These are phyloP conservation scores for Pythium phragmiticola DNA, from an alignment of 352 stramenopile genomes.

Conservation along the genomic window DNA sequence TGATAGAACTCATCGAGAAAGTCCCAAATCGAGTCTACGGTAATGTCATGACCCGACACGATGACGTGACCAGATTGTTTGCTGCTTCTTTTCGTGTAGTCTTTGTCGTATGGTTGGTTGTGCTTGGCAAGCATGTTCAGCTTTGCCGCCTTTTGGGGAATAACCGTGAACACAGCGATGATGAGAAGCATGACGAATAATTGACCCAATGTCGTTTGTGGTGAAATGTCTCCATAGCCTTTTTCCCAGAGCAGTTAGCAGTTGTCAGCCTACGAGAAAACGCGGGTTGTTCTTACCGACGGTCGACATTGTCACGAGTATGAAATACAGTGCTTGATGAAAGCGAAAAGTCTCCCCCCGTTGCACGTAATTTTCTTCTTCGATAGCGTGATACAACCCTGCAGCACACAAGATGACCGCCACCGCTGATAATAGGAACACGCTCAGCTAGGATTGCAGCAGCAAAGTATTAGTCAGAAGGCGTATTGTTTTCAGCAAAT, in stretches of 20 bases:
- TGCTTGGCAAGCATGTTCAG: conserved; percentile 61
- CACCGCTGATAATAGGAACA: conserved; percentile 65
- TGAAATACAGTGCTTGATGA: conserved; percentile 72
- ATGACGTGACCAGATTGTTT: conserved; percentile 61
- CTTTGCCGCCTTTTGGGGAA: conserved; percentile 57
- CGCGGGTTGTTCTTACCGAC: conserved; percentile 37
- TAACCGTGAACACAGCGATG: conserved; percentile 62
- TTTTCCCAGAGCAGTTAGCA: background rate
- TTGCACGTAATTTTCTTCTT: conserved; percentile 44
- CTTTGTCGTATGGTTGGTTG: conserved; percentile 58
- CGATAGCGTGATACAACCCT: conserved; percentile 64
- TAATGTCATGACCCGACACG: conserved; percentile 49
- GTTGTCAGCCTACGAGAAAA: background rate
- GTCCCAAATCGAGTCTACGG: conserved; percentile 41
- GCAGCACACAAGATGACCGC: conserved; percentile 63
- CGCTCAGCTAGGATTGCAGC: conserved; percentile 35
- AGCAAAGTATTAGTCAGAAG: background rate
- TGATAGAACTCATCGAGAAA: conserved; percentile 81
- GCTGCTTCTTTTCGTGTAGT: conserved; percentile 32
- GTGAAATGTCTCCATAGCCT: conserved; percentile 72
- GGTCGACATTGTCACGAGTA: conserved; percentile 69
- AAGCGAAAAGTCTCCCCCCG: conserved; percentile 40
- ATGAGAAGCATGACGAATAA: conserved; percentile 73
- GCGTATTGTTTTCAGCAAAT: background rate
- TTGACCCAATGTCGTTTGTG: conserved; percentile 49